Evolutionary conservation across 768 basidiomycete genomes (phyloP), one percentile per base, ranked within the genome.

Genomic region (Suillus ampliporus): DNA sequence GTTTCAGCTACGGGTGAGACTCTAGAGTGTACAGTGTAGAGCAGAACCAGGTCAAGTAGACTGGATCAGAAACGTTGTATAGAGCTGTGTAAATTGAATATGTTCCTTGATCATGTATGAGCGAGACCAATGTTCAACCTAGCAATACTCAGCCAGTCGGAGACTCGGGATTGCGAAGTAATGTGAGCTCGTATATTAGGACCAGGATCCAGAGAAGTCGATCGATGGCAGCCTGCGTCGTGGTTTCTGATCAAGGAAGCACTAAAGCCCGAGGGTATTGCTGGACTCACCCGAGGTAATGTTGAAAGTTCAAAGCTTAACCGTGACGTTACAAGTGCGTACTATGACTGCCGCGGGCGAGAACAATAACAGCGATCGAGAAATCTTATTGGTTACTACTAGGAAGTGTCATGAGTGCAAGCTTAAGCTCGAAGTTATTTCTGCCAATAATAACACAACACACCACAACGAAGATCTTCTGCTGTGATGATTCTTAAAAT

Each of bases 231-330:
- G 54, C 54, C 54, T 56, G 10, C 54, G 26, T 40, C 40, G 54
- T 38, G 21, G 54, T 56, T 56, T 41, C 4, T 40, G 54, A 40
- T 26, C 37, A 23, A 56, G 54, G 53, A 56, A 56, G 54, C 26
- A 40, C 37, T 3, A 28, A 56, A 56, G 11, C 50, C 50, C 50
- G 50, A 51, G 50, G 50, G 5, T n/a, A n/a, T n/a, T n/a, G 50
- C 50, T 51, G 11, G 31, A 19, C 31, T 31, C 50, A n/a, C 31
- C 31, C 50, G 50, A 51, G 50, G 50, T n/a, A 51, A 51, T 51
- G 28, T 11, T 31, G n/a, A 31, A 31, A 31, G 50, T 31, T 28
- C 31, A 31, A 31, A 51, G 48, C 19, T 34, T 51, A n/a, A n/a
- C n/a, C n/a, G n/a, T n/a, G n/a, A n/a, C n/a, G 11, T 19, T 19